Percentiles rank a stretch among this genome's conserved stretches.
Conservation (phyloP, 306 rosid genomes). For the Datisca glomerata region DNA sequence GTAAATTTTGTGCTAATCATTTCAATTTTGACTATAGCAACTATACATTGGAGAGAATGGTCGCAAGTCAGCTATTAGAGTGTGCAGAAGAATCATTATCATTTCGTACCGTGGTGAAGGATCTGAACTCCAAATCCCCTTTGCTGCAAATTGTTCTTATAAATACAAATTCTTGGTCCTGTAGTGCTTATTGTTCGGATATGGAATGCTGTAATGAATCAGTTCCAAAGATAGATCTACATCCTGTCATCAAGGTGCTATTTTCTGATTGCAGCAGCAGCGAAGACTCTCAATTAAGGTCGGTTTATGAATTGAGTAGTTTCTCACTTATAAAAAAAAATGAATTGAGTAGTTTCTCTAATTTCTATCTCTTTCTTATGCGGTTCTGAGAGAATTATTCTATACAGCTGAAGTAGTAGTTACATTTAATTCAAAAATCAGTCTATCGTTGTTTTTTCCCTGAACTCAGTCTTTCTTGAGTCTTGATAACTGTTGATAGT, state of each 20-base stretch:
- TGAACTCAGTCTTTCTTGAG: too few species aligned
- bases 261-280: constrained; percentile 39
- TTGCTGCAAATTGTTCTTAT: constrained; percentile 56
- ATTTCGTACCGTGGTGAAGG: constrained; percentile 73
- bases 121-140: constrained; percentile 48
- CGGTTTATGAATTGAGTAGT: constrained; percentile 9
- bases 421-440: too few species aligned
- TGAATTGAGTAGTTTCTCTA: too few species aligned
- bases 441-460: too few species aligned
- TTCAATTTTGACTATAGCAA: constrained; percentile 32
- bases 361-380: too few species aligned
- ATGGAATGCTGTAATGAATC: constrained; percentile 19
- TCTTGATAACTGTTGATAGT: too few species aligned
- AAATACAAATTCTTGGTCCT: constrained; percentile 66
- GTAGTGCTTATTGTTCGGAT: constrained; percentile 39
- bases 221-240: constrained; percentile 35
- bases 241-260: constrained; percentile 59
- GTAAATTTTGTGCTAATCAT: background rate
- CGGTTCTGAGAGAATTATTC: too few species aligned
- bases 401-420: too few species aligned
- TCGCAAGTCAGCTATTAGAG: constrained; percentile 57
- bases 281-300: constrained; percentile 58
- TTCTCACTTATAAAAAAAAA: too few species aligned
- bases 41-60: constrained; percentile 68
- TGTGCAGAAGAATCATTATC: constrained; percentile 67